phyloP scores from a whole-genome alignment of 768 basidiomycete genomes.

The Auriscalpium microsporum region DNA sequence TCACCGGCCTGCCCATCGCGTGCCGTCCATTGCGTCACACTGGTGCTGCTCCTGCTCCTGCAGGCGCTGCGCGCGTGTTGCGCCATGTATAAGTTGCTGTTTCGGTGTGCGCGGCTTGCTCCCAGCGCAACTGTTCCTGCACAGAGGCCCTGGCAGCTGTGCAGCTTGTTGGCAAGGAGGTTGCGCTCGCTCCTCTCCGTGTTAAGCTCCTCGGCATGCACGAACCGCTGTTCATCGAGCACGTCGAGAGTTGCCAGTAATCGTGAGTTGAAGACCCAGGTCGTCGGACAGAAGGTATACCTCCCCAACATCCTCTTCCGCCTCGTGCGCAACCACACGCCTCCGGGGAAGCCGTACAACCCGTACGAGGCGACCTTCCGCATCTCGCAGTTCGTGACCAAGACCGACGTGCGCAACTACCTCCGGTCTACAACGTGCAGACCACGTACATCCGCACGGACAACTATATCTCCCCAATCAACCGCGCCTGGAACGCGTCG shows the following conservation, averaged over 20 bases:
- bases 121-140: conserved; percentile 34
- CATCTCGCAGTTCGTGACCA: conserved; percentile 81
- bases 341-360: conserved; percentile 73
- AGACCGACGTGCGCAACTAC: conserved; percentile 86
- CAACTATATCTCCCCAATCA: conserved; percentile 63
- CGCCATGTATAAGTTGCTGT: conserved; percentile 21
- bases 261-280: conserved; percentile 41
- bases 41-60: no score
- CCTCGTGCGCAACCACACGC: conserved; percentile 78
- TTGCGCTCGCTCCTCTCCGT: conserved; percentile 25
- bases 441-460: conserved; percentile 95
- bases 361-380: conserved; percentile 94
- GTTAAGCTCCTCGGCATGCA: conserved; percentile 34
- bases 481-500: conserved; percentile 19
- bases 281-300: conserved; percentile 78
- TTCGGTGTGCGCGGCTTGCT: conserved; percentile 33
- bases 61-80: no score
- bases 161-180: conserved; percentile 30
- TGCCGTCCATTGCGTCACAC: no score
- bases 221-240: conserved; percentile 34
- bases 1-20: no score
- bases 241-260: conserved; percentile 40
- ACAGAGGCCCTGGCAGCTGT: conserved; percentile 20
- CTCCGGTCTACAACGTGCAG: conserved; percentile 82
- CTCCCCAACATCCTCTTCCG: conserved; percentile 82